A percentile compares a stretch with the other conserved stretches of the same genome.
These are phyloP conservation scores for Sporothrix protearum DNA, from an alignment of 2,329 filamentous ascomycete genomes.

Conservation along the genomic window DNA sequence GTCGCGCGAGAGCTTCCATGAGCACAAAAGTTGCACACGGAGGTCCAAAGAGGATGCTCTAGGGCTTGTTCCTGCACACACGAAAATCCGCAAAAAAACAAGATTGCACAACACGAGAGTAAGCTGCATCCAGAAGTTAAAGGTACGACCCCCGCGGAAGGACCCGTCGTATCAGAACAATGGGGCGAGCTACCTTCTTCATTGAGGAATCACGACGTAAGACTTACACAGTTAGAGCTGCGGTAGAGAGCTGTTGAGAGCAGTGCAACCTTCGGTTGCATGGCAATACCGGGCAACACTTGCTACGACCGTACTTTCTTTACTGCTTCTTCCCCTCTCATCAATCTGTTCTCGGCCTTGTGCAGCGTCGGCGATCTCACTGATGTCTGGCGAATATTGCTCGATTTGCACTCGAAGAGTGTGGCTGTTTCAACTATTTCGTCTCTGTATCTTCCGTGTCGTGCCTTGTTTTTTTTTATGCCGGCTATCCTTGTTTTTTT, in stretches of 20 bases:
- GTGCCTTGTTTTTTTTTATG: constrained; percentile 3
- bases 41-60: background rate
- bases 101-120: background rate
- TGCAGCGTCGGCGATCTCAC: constrained; percentile 14
- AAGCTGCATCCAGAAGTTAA: background rate
- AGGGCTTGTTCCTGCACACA: background rate
- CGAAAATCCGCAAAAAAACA: background rate
- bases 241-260: background rate
- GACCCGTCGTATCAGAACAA: background rate
- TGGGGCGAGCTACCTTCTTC: background rate
- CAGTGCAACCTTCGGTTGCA: background rate
- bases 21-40: background rate
- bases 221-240: background rate
- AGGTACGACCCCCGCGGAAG: constrained; percentile 6
- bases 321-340: background rate
- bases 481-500: background rate
- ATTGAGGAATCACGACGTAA: too few relatives aligned
- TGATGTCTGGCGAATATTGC: background rate
- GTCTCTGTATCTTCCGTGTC: background rate
- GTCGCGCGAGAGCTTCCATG: background rate
- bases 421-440: background rate
- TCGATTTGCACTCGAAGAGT: too few relatives aligned
- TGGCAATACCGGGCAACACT: background rate
- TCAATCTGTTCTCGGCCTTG: constrained; percentile 15
- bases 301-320: background rate